Percentiles rank a stretch among this genome's conserved stretches.
Conservation (phyloP, 179 eudicot species). For the Pouteria campechiana region DNA sequence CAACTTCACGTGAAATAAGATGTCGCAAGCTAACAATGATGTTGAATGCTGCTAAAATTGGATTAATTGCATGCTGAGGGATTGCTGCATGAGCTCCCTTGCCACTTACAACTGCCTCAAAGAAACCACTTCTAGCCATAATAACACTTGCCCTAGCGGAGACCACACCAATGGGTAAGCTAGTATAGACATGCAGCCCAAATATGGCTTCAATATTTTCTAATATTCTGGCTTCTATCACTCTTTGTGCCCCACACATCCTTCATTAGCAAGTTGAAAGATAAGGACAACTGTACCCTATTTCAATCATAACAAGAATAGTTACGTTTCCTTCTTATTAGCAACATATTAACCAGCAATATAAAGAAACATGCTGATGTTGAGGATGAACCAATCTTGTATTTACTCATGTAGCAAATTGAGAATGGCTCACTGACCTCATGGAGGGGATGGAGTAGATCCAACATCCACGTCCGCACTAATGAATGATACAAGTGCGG, state of each 20-base stretch:
- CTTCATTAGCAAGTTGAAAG: slow-evolving; percentile 98
- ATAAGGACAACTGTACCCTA: slow-evolving; percentile 90
- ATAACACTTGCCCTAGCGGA: slow-evolving; percentile 63
- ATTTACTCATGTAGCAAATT: too few relatives aligned
- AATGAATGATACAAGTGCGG: too few relatives aligned
- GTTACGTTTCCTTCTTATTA: slow-evolving; percentile 1
- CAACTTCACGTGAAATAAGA: slow-evolving; percentile 97
- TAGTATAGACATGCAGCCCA: slow-evolving; percentile 52
- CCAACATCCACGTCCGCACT: too few relatives aligned
- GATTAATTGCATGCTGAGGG: slow-evolving; percentile 92
- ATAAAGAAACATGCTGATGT: too few relatives aligned
- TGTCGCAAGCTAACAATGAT: slow-evolving; percentile 88
- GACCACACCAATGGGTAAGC: slow-evolving; percentile 52
- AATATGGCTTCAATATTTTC: slow-evolving; percentile 90
- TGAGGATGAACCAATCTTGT: too few relatives aligned
- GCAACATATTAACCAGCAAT: too few relatives aligned
- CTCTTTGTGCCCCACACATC: slow-evolving; percentile 76
- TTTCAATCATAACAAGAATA: neutral
- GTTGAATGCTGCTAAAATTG: slow-evolving; percentile 88
- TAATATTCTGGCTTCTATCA: slow-evolving; percentile 71
- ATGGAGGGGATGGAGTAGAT: too few relatives aligned
- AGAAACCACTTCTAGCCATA: slow-evolving; percentile 76
- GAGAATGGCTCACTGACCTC: too few relatives aligned
- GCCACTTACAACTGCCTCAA: slow-evolving; percentile 75
- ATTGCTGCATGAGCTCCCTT: slow-evolving; percentile 97